Base-by-base conservation (phyloP, 352 stramenopile species). In the Globisporangium iwayamae region DNA sequence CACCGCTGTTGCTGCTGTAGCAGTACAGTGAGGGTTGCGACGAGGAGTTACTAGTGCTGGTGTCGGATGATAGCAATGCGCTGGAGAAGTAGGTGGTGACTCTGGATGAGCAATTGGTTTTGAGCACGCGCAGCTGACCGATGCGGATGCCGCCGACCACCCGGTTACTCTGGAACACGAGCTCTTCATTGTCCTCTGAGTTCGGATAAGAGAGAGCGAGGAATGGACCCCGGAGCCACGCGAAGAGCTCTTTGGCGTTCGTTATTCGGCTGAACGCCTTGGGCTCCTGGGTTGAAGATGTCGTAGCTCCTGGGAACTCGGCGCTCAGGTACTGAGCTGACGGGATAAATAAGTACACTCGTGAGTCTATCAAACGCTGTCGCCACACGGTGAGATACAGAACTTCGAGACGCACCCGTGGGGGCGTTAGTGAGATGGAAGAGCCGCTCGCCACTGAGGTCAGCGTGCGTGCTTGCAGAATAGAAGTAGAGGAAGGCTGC, bases 131-230 rank as follows among this genome's bases (percentile, higher is more conserved):
- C 13, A 87, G 69, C 56, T 85, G 74, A 0, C 74, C 78, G 59
- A 87, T 69, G 32, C 74, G 72, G 45, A 85, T 69, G 18, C 66
- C 76, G 30, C 78, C 78, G 14, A 87, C 60, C 50, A 87, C 68
- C 43, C 48, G 72, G 34, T 64, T 81, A 25, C 47, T 76, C 30
- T 71, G 60, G 13, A 67, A 60, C 13, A 70, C 38, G 20, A 59
- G 41, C 50, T 52, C 53, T 20, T 53, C 43, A 3, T 22, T 34
- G 2, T 14, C 65, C 6, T 16, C 16, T 32, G 56, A 41, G 6
- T 30, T 41, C n/a, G 61, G 39, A 56, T 71, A 78, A n/a, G 68
- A 68, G 7, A 69, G 45, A 4, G 52, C 30, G 3, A 73, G 41
- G 57, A 81, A 78, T 9, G 70, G 71, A 1, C 71, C 73, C 39